A percentile compares a stretch with the other conserved stretches of the same genome.
Conservation (phyloP, 305 asterid genomes). For the Fraxinus paxiana region DNA sequence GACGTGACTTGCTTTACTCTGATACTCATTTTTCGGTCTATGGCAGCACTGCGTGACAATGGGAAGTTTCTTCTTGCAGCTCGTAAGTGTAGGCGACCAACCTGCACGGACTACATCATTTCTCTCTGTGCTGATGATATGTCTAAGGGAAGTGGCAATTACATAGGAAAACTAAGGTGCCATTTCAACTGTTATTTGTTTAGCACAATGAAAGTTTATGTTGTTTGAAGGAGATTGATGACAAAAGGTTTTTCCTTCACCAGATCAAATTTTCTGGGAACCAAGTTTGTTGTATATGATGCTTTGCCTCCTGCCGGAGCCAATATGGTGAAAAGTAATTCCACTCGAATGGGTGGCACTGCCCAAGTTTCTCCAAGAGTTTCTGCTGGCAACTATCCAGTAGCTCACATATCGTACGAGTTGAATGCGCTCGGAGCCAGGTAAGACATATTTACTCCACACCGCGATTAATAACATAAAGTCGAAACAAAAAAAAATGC, state of each 20-base stretch:
- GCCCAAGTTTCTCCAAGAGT: conserved; percentile 52
- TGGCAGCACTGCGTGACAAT: conserved; percentile 77
- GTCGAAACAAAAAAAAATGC: conserved; percentile 3
- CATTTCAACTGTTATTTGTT: background rate
- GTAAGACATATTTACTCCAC: conserved; percentile 31
- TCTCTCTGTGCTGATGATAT: conserved; percentile 59
- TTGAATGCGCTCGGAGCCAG: conserved; percentile 79
- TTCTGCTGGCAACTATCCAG: conserved; percentile 61
- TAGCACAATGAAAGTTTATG: background rate
- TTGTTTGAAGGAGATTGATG: conserved; percentile 7
- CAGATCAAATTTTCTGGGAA: conserved; percentile 86
- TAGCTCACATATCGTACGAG: conserved; percentile 80
- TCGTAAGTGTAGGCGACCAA: conserved; percentile 67
- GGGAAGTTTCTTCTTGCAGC: conserved; percentile 96
- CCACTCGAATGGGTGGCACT: conserved; percentile 49
- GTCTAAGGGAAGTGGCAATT: conserved; percentile 58
- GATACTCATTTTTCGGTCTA: conserved; percentile 18
- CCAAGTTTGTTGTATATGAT: conserved; percentile 74
- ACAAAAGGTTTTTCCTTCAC: conserved; percentile 16
- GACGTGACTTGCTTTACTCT: background rate
- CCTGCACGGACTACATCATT: conserved; percentile 79
- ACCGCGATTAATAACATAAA: background rate
- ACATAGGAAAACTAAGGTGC: conserved; percentile 81
- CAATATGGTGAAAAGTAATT: conserved; percentile 55
- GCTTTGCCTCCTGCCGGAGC: conserved; percentile 57